Evolutionary conservation across 495 filamentous ascomycete species (phyloP).

Genomic region (Articulospora tetracladia): DNA sequence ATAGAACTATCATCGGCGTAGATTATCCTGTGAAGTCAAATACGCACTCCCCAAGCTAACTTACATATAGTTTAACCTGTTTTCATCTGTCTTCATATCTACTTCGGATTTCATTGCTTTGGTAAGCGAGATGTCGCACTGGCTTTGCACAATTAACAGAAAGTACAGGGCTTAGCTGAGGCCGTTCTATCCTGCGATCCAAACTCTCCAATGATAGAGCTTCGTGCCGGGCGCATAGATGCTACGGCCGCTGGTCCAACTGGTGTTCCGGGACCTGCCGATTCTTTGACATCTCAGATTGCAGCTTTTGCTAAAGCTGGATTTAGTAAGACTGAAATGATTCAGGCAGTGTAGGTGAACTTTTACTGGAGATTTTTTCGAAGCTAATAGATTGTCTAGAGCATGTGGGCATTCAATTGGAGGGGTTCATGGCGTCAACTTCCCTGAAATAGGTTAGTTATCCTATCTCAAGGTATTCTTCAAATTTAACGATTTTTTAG

Average conservation of each 20-base stretch:
- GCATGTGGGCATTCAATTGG: slow-evolving; percentile 26
- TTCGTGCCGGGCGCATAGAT: slow-evolving; percentile 37
- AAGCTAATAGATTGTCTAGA: background rate
- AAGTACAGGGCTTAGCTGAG: slow-evolving; percentile 3
- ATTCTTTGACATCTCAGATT: slow-evolving; percentile 15
- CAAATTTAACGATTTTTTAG: background rate
- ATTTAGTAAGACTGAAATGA: slow-evolving; percentile 19
- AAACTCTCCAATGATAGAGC: slow-evolving; percentile 2
- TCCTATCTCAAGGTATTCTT: background rate
- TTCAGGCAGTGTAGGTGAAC: slow-evolving; percentile 7
- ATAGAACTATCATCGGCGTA: slow-evolving; percentile 9
- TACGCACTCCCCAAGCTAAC: background rate
- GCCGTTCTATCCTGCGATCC: slow-evolving; percentile 7
- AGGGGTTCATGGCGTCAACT: slow-evolving; percentile 24
- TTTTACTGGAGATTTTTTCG: background rate
- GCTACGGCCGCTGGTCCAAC: slow-evolving; percentile 34
- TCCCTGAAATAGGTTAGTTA: slow-evolving; percentile 24
- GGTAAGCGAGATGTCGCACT: background rate
- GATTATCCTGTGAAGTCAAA: background rate
- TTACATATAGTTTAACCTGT: slow-evolving; percentile 7
- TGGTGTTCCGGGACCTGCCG: slow-evolving; percentile 36
- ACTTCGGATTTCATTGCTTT: slow-evolving; percentile 10
- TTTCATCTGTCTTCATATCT: slow-evolving; percentile 8
- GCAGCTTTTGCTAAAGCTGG: slow-evolving; percentile 22
- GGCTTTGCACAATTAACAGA: background rate